A percentile compares a stretch with the other conserved stretches of the same genome.
phyloP scores from a whole-genome alignment of 192 early-diverging fungal species.

The Diversispora epigaea region DNA sequence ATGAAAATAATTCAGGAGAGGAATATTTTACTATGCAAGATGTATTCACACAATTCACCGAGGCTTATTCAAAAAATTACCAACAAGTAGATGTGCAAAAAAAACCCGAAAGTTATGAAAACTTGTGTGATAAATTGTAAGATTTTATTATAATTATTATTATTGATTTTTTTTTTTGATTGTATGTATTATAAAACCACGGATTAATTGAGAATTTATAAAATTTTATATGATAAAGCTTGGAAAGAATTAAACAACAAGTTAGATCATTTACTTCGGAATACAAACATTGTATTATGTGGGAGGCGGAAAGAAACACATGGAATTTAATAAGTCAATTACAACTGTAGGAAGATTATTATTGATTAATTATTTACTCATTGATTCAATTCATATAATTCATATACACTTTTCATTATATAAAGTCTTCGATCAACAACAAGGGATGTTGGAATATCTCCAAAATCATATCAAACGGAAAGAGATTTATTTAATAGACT shows the following conservation, averaged over 20 bases:
- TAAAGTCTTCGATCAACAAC: slow-evolving; percentile 3
- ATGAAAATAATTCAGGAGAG: no score
- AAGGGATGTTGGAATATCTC: neutral
- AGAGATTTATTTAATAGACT: neutral
- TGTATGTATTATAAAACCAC: neutral
- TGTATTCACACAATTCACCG: no score
- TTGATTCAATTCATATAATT: no score
- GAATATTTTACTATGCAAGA: no score
- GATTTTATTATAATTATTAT: neutral
- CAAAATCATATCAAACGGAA: neutral
- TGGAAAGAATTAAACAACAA: neutral
- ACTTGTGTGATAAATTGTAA: neutral
- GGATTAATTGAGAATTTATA: neutral
- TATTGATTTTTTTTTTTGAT: neutral
- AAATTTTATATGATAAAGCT: neutral
- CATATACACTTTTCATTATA: neutral
- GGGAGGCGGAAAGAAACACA: slow-evolving; percentile 23
- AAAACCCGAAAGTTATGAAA: neutral
- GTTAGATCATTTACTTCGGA: neutral
- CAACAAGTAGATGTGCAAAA: neutral
- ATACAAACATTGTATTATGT: neutral
- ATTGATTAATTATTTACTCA: neutral
- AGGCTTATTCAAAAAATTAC: no score
- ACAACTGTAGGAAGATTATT: neutral
- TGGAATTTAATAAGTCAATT: slow-evolving; percentile 11